Base-by-base conservation (phyloP, 1,284 basidiomycete species). In the Mycena sp. region DNA sequence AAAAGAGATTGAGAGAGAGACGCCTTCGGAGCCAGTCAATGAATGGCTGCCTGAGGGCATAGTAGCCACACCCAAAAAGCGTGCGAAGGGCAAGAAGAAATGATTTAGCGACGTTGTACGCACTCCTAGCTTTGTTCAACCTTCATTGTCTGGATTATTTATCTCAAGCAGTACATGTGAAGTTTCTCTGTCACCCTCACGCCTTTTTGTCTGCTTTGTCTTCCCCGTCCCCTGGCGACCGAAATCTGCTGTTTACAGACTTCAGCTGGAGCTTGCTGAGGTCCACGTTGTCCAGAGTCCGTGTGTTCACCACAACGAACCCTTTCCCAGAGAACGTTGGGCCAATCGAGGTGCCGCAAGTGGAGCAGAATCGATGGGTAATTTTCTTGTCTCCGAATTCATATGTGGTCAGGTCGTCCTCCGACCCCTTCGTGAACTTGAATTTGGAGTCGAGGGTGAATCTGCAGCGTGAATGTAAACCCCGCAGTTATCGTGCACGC, bases 41-140 rank as follows among this genome's bases (percentile, higher is more conserved):
- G 83, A 84, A 66, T 84, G 83, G 83, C 67, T 83, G 9, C 82
- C 83, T 1, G 80, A 83, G 26, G 74, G 74, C 14, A 70, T 83
- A 29, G 79, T 78, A 6, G 74, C 71, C 17, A n/a, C n/a, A n/a
- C 76, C 80, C 3, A 81, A 77, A 49, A 83, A 80, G 69, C 76
- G 80, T 52, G 72, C 71, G 44, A 83, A 80, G 63, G 78, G 76
- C 6, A 78, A 78, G 68, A 77, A 72, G 64, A 76, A 75, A 58
- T 77, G 40, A 61, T 26, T 14, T 54, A 21, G 54, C 32, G 23
- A 29, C 32, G 26, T 25, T 17, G 7, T 23, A 14, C 25, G 29
- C 29, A n/a, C n/a, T n/a, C 19, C 30, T 19, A 37, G 30, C 40
- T 57, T 29, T 44, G 28, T 52, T 43, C 26, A 3, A 26, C 28